These are phyloP conservation scores for Asterochloris sp. DNA, from an alignment of 139 green algal species.

Conservation along the genomic window DNA sequence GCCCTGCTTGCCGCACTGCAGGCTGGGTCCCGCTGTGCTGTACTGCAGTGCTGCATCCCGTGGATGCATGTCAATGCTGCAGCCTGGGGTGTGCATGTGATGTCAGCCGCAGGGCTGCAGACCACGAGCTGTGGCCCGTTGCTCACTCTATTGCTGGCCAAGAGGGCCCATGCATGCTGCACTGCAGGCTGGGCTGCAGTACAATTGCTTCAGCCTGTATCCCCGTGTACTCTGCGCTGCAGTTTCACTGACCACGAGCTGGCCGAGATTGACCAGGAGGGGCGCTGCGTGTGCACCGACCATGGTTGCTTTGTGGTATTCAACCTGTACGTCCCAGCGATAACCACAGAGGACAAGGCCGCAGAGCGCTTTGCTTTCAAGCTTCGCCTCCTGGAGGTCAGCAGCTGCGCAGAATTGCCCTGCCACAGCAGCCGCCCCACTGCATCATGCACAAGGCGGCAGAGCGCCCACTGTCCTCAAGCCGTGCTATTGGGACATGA, in stretches of 20 bases:
- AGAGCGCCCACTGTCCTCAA: no score
- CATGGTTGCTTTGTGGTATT: conserved; percentile 50
- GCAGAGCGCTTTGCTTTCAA: conserved; percentile 42
- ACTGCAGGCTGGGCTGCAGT: neutral
- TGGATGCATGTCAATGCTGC: neutral
- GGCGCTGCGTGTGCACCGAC: conserved; percentile 46
- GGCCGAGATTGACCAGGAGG: conserved; percentile 44
- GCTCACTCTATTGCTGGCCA: neutral
- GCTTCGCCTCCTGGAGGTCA: conserved; percentile 26
- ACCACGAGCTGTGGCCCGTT: neutral
- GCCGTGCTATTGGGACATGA: no score
- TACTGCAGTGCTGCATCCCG: no score
- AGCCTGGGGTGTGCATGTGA: neutral
- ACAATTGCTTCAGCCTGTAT: neutral
- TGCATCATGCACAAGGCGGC: no score
- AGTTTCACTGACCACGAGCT: conserved; percentile 29
- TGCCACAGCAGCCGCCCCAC: no score
- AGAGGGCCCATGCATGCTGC: neutral
- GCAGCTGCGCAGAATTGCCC: neutral
- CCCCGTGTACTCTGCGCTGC: neutral
- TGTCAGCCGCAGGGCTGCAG: no score
- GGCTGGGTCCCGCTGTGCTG: no score
- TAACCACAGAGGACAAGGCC: conserved; percentile 34
- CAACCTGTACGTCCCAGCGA: conserved; percentile 38
- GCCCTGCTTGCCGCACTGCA: no score